These are phyloP conservation scores for Sporothrix inflata DNA, from an alignment of 2,329 filamentous ascomycete species.

Conservation along the genomic window DNA sequence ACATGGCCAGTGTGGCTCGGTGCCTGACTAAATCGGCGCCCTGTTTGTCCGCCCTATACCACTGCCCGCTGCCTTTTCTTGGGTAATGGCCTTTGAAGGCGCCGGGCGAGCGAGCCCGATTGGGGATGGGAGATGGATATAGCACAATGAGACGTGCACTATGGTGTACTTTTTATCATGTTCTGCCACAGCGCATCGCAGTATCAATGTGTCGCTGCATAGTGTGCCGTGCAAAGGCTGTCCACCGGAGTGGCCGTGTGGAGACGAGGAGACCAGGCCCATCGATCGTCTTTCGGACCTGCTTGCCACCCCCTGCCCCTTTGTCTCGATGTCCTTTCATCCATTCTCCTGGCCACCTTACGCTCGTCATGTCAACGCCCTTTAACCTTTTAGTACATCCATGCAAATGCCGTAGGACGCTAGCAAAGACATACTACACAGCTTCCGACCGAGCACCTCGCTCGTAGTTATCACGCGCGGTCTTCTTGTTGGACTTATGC, in stretches of 20 bases:
- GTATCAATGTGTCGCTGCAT: no score
- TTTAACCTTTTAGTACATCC: neutral
- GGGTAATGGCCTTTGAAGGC: no score
- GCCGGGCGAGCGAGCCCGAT: no score
- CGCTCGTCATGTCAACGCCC: neutral
- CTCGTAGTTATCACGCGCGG: neutral
- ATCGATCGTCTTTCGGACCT: no score
- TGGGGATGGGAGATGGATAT: no score
- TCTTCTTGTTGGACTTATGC: neutral
- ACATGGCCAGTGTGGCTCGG: no score
- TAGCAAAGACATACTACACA: neutral
- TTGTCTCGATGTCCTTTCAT: neutral
- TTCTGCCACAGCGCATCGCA: no score
- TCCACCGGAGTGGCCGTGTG: neutral
- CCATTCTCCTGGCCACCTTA: neutral
- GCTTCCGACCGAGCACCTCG: neutral
- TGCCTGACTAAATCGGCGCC: no score
- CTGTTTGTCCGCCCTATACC: no score
- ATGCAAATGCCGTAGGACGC: neutral
- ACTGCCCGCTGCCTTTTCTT: no score
- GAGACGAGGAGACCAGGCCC: neutral
- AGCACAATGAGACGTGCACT: no score
- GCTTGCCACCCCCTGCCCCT: neutral
- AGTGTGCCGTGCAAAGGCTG: neutral
- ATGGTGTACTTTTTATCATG: no score